Base-by-base conservation (phyloP, 129 eudicot species). In the Smallanthus sonchifolius region DNA sequence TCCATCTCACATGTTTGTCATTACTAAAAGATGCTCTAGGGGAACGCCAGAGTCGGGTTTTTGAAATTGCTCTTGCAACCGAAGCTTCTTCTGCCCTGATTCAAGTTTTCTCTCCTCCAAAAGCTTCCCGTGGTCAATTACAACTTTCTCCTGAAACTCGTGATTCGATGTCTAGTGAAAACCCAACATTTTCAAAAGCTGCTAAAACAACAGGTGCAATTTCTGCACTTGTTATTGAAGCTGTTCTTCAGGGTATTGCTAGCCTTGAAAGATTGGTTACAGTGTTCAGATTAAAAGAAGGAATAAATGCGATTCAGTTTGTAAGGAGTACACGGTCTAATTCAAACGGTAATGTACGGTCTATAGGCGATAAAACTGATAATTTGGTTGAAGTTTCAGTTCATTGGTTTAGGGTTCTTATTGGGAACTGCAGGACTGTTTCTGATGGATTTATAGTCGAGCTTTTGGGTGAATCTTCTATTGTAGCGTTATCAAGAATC, bases 21-120 rank as follows among this genome's bases (percentile, higher is more conserved):
- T 63, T 95, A 64, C 87, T 95, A 38, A 95, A 91, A 81, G 99
- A 95, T 28, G 95, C 96, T 10, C 90, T 95, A 14, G 99, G 99
- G 47, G 99, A 95, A 81, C 96, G 97, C 36, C 97, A 95, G 70
- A 88, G 96, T 49, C 96, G 99, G 37, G 97, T 89, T 35, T 95
- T 95, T 54, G 99, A 95, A 76, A 91, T 95, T n/a, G 99, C 99
- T 59, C 91, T 95, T 74, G 99, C 97, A 40, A 84, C 94, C 5
- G 99, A 95, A 87, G 93, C 96, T 68, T 86, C 99, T 44, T 83
- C 94, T 28, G 92, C 91, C 43, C 86, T 95, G 65, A 52, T 84
- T 52, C 97, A 87, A 82, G 86, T 82, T 68, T 81, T 84, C 72
- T 65, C 86, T 40, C 96, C 99, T 14, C 85, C 91, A 16, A 95